Base-by-base conservation (phyloP, 176 grass and related monocot species). In the Avena eriantha region DNA sequence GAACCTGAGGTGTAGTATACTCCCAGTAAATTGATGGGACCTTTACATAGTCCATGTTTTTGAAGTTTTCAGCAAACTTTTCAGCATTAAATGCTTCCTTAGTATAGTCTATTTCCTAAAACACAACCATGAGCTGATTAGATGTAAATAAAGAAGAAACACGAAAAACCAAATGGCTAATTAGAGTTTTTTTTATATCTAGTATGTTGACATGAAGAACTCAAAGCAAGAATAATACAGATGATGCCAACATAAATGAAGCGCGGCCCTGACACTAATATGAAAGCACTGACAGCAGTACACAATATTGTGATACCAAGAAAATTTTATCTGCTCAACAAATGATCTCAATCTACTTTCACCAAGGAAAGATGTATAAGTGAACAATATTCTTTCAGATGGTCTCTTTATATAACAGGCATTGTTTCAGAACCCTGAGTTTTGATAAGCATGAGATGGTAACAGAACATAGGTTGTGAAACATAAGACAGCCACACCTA, bases 31-130 rank as follows among this genome's bases (percentile, higher is more conserved):
- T 93, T 69, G 85, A 57, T 78, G 97, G 97, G 75, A 99, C 97
- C 84, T 99, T 99, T 26, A 99, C 92, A 69, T 94, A 99, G 76
- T 96, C 85, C 83, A 96, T 86, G 14, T 87, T 82, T 86, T 94
- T 93, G 89, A 99, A 99, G 82, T 99, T 99, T 57, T 88, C 85
- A 73, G 94, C 45, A 85, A 99, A 99, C 45, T 93, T 91, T 87
- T 94, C 94, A 47, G 97, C 94, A 26, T 99, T 99, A 75, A 95
- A 91, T 90, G 97, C 97, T 99, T 99, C 97, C 87, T 94, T 94
- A 16, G 85, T 99, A 84, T 99, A 99, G 61, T 99, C 97, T 88
- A 98, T 98, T 94, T 99, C 97, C 97, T 99, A 86, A 86, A 90
- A 91, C 6, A 75, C 24, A 65, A 65, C 18, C 58, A 74, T 71